Evolutionary conservation across 306 rosid species (phyloP).

Genomic region (Nissolia schottii): DNA sequence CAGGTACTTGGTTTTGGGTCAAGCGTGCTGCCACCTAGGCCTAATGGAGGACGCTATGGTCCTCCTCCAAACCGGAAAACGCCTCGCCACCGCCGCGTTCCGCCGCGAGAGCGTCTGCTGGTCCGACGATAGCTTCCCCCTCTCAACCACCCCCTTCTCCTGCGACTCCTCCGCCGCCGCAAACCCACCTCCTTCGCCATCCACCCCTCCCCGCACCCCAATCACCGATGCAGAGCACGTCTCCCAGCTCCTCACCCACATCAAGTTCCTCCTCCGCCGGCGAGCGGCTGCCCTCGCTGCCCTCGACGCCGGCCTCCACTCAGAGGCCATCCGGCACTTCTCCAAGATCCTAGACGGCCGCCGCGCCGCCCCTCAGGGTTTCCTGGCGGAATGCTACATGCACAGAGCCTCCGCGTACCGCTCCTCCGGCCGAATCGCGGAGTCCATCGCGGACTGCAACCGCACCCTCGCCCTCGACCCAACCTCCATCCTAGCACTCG

Average conservation of each 20-base stretch:
- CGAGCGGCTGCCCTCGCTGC: constrained; percentile 85
- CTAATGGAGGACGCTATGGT: constrained; percentile 97
- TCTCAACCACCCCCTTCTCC: constrained; percentile 36
- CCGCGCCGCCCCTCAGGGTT: constrained; percentile 83
- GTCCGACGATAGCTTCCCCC: constrained; percentile 79
- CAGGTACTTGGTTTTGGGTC: constrained; percentile 85
- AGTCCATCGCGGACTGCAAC: constrained; percentile 87
- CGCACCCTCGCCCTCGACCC: constrained; percentile 78
- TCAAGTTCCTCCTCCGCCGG: constrained; percentile 79
- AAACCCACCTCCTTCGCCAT: constrained; percentile 34
- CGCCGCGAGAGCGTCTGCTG: constrained; percentile 85
- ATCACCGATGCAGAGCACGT: constrained; percentile 53
- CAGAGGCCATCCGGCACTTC: constrained; percentile 95
- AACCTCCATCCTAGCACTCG: constrained; percentile 77
- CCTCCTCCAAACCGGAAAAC: constrained; percentile 90
- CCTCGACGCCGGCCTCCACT: constrained; percentile 71
- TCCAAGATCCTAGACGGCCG: constrained; percentile 90
- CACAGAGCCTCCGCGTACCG: constrained; percentile 66
- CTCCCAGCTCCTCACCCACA: constrained; percentile 64
- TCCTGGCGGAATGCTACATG: constrained; percentile 87
- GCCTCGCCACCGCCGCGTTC: constrained; percentile 84
- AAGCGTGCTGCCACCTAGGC: constrained; percentile 91
- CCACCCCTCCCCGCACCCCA: constrained; percentile 43
- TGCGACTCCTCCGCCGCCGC: constrained; percentile 29
- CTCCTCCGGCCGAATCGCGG: constrained; percentile 71